Percentiles rank a stretch among this genome's conserved stretches.
Evolutionary conservation across 1,284 basidiomycete species (phyloP).

Genomic region (Fomitopsis betulina): DNA sequence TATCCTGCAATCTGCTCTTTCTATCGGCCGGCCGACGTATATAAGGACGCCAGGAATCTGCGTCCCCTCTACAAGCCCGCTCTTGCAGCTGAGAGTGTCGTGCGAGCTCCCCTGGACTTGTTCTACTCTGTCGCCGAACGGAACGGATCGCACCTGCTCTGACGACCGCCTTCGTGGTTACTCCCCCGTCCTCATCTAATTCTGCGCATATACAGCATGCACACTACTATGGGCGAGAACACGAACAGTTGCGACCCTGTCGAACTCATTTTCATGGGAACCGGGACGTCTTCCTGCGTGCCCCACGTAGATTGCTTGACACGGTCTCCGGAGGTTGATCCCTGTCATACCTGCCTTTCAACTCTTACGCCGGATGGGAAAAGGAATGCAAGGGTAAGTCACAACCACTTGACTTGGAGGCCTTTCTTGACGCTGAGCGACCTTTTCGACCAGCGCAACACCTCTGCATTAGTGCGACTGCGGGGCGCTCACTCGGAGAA

Average conservation of each 20-base stretch:
- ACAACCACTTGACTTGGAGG: background rate
- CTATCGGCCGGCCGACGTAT: background rate
- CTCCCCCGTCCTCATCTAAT: background rate
- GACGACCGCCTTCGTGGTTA: background rate
- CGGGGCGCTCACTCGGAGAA: slow-evolving; percentile 44
- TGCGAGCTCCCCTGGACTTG: background rate
- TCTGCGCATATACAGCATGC: slow-evolving; percentile 14
- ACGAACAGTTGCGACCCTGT: slow-evolving; percentile 20
- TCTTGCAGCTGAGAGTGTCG: background rate
- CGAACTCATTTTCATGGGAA: slow-evolving; percentile 72
- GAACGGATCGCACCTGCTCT: background rate
- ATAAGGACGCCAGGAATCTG: background rate
- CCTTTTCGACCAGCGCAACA: slow-evolving; percentile 48
- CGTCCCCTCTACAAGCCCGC: background rate
- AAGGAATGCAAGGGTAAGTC: slow-evolving; percentile 57
- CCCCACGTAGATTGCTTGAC: slow-evolving; percentile 66
- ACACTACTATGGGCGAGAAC: slow-evolving; percentile 15
- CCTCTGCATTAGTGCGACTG: slow-evolving; percentile 58
- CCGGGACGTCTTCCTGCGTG: slow-evolving; percentile 68
- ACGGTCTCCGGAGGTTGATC: slow-evolving; percentile 39
- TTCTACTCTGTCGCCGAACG: background rate
- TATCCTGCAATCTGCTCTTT: background rate
- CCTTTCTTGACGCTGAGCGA: background rate
- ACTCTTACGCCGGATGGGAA: slow-evolving; percentile 60
- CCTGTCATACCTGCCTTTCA: slow-evolving; percentile 65